A percentile compares a stretch with the other conserved stretches of the same genome.
Conservation (phyloP, 2,329 filamentous ascomycete species). For the Tetracladium maxilliforme region DNA sequence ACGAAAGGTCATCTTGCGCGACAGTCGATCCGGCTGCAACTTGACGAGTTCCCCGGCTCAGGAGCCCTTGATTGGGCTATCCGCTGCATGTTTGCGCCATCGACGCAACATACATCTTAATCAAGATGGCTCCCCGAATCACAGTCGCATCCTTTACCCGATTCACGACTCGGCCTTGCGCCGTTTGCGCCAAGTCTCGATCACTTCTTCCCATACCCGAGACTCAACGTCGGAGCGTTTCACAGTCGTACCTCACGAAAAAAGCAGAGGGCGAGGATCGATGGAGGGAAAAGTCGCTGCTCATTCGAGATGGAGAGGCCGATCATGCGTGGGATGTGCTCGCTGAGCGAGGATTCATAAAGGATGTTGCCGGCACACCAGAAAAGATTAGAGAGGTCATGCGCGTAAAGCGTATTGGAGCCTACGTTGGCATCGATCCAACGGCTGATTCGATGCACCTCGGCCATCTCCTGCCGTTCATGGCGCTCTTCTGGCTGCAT, state of each 20-base stretch:
- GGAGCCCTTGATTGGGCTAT: too few species aligned
- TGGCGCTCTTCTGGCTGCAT: slow-evolving; percentile 77
- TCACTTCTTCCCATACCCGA: too few species aligned
- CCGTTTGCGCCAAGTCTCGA: slow-evolving; percentile 24
- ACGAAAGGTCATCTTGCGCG: too few species aligned
- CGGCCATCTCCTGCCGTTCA: slow-evolving; percentile 67
- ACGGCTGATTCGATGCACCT: slow-evolving; percentile 69
- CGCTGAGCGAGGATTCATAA: slow-evolving; percentile 58
- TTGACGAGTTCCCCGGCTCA: too few species aligned
- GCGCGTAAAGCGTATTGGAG: slow-evolving; percentile 49
- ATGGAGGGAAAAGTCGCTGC: slow-evolving; percentile 31
- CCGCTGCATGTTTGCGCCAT: too few species aligned
- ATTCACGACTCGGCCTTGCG: slow-evolving; percentile 12
- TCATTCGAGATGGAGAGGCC: slow-evolving; percentile 32
- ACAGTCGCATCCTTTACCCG: too few species aligned
- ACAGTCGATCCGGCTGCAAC: too few species aligned
- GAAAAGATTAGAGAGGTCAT: slow-evolving; percentile 48
- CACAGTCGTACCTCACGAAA: slow-evolving; percentile 21
- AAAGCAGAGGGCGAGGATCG: slow-evolving; percentile 13
- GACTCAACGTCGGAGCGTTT: too few species aligned
- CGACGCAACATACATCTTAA: too few species aligned
- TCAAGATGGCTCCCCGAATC: too few species aligned
- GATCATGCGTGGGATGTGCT: slow-evolving; percentile 47
- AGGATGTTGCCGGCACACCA: slow-evolving; percentile 58
- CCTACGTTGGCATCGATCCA: slow-evolving; percentile 72